A percentile compares a stretch with the other conserved stretches of the same genome.
Evolutionary conservation across 345 rosid species (phyloP).

Genomic region (sweet orange (Citrus sinensis)): DNA sequence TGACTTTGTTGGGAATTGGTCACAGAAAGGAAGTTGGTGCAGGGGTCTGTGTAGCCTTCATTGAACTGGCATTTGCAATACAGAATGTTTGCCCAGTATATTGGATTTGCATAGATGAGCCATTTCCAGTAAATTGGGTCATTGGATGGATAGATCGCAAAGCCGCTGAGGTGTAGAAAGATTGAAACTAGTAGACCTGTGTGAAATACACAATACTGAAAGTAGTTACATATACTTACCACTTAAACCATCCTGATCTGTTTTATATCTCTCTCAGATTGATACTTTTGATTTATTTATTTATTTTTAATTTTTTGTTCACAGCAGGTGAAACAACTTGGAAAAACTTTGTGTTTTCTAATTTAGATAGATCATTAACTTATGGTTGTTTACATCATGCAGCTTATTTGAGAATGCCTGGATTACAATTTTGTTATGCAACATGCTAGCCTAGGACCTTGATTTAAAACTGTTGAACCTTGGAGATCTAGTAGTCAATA

Average conservation of each 20-base stretch:
- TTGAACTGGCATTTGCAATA: conserved; percentile 28
- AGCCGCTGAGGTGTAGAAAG: conserved; percentile 31
- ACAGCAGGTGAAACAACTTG: no score
- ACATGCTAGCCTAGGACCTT: neutral
- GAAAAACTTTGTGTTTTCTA: no score
- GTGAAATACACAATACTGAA: neutral
- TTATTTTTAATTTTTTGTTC: no score
- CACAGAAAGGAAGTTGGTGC: conserved; percentile 27
- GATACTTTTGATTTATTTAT: no score
- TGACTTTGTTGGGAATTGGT: conserved; percentile 29
- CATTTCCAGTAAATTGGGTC: conserved; percentile 33
- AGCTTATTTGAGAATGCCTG: neutral
- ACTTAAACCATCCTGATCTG: no score
- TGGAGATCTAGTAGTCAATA: neutral
- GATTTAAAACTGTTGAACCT: neutral
- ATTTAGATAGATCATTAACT: no score
- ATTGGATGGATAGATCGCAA: conserved; percentile 27
- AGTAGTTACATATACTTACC: no score
- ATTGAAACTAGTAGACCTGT: conserved; percentile 24
- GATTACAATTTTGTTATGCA: neutral
- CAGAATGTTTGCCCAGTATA: conserved; percentile 29
- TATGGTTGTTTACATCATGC: no score
- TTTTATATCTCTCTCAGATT: no score
- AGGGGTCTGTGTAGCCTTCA: conserved; percentile 21
- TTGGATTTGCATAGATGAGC: conserved; percentile 27